A percentile compares a stretch with the other conserved stretches of the same genome.
Evolutionary conservation across 2,329 filamentous ascomycete genomes (phyloP).

Genomic region (Thielaviopsis euricoi): DNA sequence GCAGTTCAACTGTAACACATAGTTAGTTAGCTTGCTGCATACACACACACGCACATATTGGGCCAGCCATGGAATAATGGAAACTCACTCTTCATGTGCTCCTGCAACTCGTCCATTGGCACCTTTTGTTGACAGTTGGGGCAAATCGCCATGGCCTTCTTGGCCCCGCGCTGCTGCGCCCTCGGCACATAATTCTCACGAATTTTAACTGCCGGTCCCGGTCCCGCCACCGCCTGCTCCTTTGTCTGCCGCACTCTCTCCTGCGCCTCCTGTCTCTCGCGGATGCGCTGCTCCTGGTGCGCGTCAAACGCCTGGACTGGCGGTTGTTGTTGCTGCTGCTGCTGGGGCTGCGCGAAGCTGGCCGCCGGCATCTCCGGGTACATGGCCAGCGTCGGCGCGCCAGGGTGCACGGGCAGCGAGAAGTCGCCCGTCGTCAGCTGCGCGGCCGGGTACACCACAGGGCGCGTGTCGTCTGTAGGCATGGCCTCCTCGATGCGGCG

Average conservation of each 20-base stretch:
- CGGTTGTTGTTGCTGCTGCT: constrained; percentile 15
- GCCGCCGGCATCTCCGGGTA: constrained; percentile 17
- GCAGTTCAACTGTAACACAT: constrained; percentile 52
- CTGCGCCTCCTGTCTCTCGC: constrained; percentile 43
- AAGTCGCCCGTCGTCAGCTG: constrained; percentile 24
- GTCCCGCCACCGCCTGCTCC: constrained; percentile 54
- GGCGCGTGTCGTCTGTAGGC: constrained; percentile 50
- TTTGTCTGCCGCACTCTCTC: constrained; percentile 53
- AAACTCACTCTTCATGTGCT: constrained; percentile 69
- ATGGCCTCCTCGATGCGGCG: constrained; percentile 89
- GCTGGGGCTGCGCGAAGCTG: constrained; percentile 18
- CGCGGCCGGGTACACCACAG: constrained; percentile 16
- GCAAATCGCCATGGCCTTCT: constrained; percentile 58
- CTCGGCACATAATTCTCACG: constrained; percentile 84
- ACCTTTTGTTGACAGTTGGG: constrained; percentile 89
- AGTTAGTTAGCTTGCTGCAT: no score
- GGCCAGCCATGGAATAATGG: no score
- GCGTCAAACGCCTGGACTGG: constrained; percentile 25
- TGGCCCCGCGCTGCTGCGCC: constrained; percentile 55
- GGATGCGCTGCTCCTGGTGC: constrained; percentile 46
- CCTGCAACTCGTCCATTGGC: constrained; percentile 70
- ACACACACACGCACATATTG: no score
- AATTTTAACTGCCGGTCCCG: constrained; percentile 66
- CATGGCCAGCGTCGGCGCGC: constrained; percentile 23
- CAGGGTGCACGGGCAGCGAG: constrained; percentile 29